phyloP scores from a whole-genome alignment of 1,284 basidiomycete species.

The Xerocomus minutiporus region DNA sequence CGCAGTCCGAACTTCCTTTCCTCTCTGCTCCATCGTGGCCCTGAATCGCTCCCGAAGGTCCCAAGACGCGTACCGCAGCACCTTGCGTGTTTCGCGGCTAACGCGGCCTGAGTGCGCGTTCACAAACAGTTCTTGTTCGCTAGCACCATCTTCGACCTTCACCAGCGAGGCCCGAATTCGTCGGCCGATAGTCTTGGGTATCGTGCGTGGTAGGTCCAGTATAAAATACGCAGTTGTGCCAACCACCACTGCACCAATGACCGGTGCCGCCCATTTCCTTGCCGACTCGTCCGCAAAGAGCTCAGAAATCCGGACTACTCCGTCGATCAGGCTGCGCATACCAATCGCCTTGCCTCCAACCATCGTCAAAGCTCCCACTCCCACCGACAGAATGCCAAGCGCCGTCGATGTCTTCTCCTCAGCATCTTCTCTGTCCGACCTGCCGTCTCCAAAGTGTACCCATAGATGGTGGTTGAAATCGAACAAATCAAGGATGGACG shows the following conservation, averaged over 20 bases:
- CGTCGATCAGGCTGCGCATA: slow-evolving; percentile 73
- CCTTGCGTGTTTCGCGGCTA: slow-evolving; percentile 88
- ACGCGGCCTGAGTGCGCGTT: slow-evolving; percentile 72
- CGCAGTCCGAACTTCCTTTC: slow-evolving; percentile 70
- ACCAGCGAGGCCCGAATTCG: slow-evolving; percentile 62
- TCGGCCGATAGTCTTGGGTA: slow-evolving; percentile 89
- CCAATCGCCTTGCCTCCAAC: slow-evolving; percentile 79
- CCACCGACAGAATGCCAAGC: slow-evolving; percentile 71
- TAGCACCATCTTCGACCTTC: slow-evolving; percentile 36
- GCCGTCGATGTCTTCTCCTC: slow-evolving; percentile 59
- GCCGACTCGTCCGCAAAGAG: slow-evolving; percentile 79
- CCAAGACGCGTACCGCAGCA: slow-evolving; percentile 89
- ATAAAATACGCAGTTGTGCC: slow-evolving; percentile 83
- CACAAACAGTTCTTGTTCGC: slow-evolving; percentile 54
- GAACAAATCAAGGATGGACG: slow-evolving; percentile 79
- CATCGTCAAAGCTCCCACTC: slow-evolving; percentile 85
- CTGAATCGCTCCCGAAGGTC: slow-evolving; percentile 86
- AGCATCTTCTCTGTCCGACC: slow-evolving; percentile 37
- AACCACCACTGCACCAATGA: slow-evolving; percentile 71
- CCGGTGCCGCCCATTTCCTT: slow-evolving; percentile 85
- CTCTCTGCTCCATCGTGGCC: slow-evolving; percentile 72
- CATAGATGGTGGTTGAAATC: slow-evolving; percentile 81
- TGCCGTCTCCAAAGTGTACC: slow-evolving; percentile 55
- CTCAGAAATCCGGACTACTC: slow-evolving; percentile 69
- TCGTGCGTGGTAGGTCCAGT: slow-evolving; percentile 83